phyloP scores from a whole-genome alignment of 2,329 filamentous ascomycete species.

The Camillea tinctor region DNA sequence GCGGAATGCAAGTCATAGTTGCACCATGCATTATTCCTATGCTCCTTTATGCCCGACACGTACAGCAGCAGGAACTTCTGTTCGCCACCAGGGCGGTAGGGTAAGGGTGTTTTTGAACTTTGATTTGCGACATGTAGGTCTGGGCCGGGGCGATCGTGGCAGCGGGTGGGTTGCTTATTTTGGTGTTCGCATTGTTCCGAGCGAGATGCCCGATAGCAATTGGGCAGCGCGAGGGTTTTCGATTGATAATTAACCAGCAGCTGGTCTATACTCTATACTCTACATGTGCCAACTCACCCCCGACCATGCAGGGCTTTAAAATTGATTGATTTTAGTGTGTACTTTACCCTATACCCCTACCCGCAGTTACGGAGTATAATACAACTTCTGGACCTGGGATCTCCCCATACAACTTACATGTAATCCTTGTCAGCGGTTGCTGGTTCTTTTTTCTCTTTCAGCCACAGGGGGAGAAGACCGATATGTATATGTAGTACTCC shows the following conservation, averaged over 20 bases:
- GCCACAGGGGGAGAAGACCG: too few relatives aligned
- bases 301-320: conserved; percentile 15
- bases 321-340: too few relatives aligned
- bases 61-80: background rate
- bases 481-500: too few relatives aligned
- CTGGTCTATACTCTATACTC: conserved; percentile 13
- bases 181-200: background rate
- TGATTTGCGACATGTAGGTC: background rate
- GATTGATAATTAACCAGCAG: conserved; percentile 1
- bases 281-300: conserved; percentile 16
- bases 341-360: conserved; percentile 6
- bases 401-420: background rate
- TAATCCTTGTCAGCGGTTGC: background rate
- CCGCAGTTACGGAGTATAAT: too few relatives aligned
- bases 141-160: background rate
- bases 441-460: too few relatives aligned
- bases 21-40: background rate
- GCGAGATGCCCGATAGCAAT: background rate
- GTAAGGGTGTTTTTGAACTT: background rate
- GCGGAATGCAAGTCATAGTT: background rate
- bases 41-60: background rate
- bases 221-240: background rate
- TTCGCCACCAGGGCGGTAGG: background rate
- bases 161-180: background rate
- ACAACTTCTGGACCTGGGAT: too few relatives aligned